Conservation (phyloP, 78 protist genomes). For the Monosiga brevicollis region DNA sequence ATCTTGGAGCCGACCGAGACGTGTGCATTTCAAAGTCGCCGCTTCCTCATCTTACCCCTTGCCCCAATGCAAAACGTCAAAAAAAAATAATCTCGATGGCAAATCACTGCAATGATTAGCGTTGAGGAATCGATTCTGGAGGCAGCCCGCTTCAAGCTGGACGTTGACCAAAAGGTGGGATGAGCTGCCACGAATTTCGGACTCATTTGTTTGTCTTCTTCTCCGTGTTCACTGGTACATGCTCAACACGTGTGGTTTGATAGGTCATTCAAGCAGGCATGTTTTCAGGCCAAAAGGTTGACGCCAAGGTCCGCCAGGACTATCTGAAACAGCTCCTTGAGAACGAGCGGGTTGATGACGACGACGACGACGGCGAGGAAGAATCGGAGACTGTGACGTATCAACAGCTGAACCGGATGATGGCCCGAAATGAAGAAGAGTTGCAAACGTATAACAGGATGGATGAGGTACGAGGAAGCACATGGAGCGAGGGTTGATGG, state of each 20-base stretch:
- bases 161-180: constrained; percentile 69
- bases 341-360: background rate
- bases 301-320: constrained; percentile 41
- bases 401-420: constrained; percentile 1
- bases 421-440: constrained; percentile 17
- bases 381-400: background rate
- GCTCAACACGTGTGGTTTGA: too few species aligned
- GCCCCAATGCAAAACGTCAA: too few species aligned
- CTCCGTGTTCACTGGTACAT: too few species aligned
- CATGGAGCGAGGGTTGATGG: background rate
- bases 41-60: too few species aligned
- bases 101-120: too few species aligned
- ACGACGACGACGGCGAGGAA: background rate
- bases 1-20: too few species aligned
- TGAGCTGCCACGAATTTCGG: too few species aligned
- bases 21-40: too few species aligned
- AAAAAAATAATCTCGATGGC: too few species aligned
- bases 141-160: constrained; percentile 70
- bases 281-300: constrained; percentile 49
- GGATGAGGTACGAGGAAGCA: constrained; percentile 13
- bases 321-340: constrained; percentile 26
- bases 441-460: background rate
- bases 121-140: constrained; percentile 80
- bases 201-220: too few species aligned
- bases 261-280: constrained; percentile 74